Conservation (phyloP, 805 yeast genomes). For the Candida methanosorbosa region DNA sequence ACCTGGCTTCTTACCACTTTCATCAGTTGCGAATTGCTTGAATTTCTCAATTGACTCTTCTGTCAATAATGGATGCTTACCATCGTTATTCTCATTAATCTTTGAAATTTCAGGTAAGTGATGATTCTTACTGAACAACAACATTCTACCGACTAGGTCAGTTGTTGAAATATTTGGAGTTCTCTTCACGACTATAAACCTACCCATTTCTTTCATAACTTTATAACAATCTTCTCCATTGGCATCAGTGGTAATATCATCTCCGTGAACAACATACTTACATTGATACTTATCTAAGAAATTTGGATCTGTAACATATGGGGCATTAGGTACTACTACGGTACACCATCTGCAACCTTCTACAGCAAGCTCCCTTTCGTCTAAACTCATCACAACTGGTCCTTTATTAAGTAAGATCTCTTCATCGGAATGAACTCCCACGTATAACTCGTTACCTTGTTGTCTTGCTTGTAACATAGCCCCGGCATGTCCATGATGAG, state of each 20-base stretch:
- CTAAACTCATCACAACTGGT: conserved; percentile 82
- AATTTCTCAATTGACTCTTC: conserved; percentile 34
- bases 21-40: conserved; percentile 50
- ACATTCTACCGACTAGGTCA: conserved; percentile 85
- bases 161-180: conserved; percentile 94
- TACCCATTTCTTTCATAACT: conserved; percentile 71
- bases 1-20: conserved; percentile 50
- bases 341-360: conserved; percentile 89
- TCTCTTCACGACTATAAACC: conserved; percentile 84
- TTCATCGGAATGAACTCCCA: conserved; percentile 90
- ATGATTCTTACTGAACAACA: conserved; percentile 50
- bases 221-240: conserved; percentile 92
- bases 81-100: background rate
- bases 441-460: conserved; percentile 64
- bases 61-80: conserved; percentile 13
- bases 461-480: conserved; percentile 91
- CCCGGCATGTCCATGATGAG: conserved; percentile 96
- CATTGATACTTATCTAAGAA: conserved; percentile 72
- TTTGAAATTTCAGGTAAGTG: conserved; percentile 32
- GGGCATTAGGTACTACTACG: conserved; percentile 64
- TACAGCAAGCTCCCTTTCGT: conserved; percentile 78
- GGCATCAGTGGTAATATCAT: conserved; percentile 95
- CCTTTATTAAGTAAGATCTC: conserved; percentile 82
- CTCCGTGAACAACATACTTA: conserved; percentile 95
- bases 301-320: conserved; percentile 84